These are phyloP conservation scores for Zoysia matrella DNA, from an alignment of 202 grass and related monocot genomes.

Conservation along the genomic window DNA sequence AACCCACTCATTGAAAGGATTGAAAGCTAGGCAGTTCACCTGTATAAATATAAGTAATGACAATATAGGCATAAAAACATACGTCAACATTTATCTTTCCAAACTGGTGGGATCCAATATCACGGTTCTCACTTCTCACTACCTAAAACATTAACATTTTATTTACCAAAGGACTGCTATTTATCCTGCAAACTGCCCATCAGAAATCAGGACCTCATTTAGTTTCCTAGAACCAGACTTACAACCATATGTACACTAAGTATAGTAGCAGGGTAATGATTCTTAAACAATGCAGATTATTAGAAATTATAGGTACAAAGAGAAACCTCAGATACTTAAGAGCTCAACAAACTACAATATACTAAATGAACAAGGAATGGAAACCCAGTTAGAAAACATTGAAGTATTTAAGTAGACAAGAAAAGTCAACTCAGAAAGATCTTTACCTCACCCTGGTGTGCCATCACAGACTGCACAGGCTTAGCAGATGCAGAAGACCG, in stretches of 20 bases:
- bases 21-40: too few relatives aligned
- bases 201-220: not conserved
- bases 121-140: not conserved
- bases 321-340: conserved; percentile 20
- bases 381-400: conserved; percentile 21
- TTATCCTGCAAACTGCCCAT: not conserved
- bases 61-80: not conserved
- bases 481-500: too few relatives aligned
- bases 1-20: too few relatives aligned
- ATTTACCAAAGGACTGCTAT: not conserved
- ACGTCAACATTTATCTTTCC: not conserved
- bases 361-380: conserved; percentile 18
- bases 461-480: too few relatives aligned
- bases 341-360: conserved; percentile 2
- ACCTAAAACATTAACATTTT: not conserved
- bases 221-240: not conserved
- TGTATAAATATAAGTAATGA: too few relatives aligned
- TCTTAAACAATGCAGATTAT: not conserved
- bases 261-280: conserved; percentile 13
- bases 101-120: not conserved
- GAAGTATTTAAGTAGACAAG: not conserved
- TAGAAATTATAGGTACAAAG: conserved; percentile 4
- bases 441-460: conserved; percentile 94
- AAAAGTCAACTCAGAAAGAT: conserved; percentile 19
- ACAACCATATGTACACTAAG: conserved; percentile 8